Base-by-base conservation (phyloP, 2,329 filamentous ascomycete species). In the Tolypocladium sp. region DNA sequence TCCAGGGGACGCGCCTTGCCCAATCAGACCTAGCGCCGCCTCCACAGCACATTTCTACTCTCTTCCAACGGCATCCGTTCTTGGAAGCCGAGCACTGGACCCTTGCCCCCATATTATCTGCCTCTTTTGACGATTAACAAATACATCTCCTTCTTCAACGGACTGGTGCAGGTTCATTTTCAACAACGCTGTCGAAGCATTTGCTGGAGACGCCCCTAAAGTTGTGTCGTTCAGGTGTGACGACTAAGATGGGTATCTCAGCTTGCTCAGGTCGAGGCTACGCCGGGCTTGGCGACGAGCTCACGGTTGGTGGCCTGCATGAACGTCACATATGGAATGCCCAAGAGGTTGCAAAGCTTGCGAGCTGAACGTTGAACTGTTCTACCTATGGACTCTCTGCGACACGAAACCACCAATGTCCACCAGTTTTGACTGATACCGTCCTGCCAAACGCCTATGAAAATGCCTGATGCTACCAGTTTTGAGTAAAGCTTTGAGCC, bases 51-150 rank as follows among this genome's bases (percentile, higher is more conserved):
- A n/a, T 64, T 74, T 75, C 73, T 66, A 75, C 67, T 62, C 63
- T 68, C 67, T 75, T 75, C 73, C 69, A 74, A 67, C 70, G 65
- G 67, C 63, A 63, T 74, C 72, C 59, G 59, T 60, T 30, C 25
- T 44, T 44, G 22, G 46, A 51, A 37, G 30, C 30, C 8, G 30
- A 8, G 30, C 30, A 33, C 8, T 8, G 30, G 30, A 9, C 30
- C 30, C 7, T 8, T 33, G 7, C 30, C 7, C 30, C n/a, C n/a
- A n/a, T n/a, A n/a, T n/a, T n/a, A n/a, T n/a, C n/a, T n/a, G n/a
- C n/a, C n/a, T n/a, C n/a, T n/a, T n/a, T n/a, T n/a, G n/a, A n/a
- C n/a, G n/a, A n/a, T n/a, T n/a, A n/a, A n/a, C n/a, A n/a, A n/a
- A n/a, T n/a, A n/a, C n/a, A n/a, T n/a, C n/a, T n/a, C n/a, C n/a